Base-by-base conservation (phyloP, 768 basidiomycete species). In the Tulasnella sp. region DNA sequence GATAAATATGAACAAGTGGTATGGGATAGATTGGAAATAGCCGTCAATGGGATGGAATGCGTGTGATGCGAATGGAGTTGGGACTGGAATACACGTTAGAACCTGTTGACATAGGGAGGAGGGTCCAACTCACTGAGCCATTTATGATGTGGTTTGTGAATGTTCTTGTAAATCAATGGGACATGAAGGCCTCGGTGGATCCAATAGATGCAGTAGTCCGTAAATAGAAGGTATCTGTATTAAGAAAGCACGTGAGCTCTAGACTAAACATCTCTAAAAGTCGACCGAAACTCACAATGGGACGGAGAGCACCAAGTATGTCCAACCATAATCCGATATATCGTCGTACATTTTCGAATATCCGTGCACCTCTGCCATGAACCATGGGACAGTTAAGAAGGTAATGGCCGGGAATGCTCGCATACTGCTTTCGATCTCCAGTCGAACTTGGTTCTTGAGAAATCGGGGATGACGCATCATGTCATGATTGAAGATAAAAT, bases 91-190 rank as follows among this genome's bases (percentile, higher is more conserved):
- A 15, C 12, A 10, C 10, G 41, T 10, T 12, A 22, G 9, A 0
- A 12, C 19, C 28, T 41, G 24, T 47, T 5, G 6, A 40, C 15
- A 41, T 44, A 34, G 35, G 24, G 42, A 37, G 25, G 27, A 32
- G 44, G 22, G 20, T 3, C 42, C 15, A 28, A 78, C 90, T 50
- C 65, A 93, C 91, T 78, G 57, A 98, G 71, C 95, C 95, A 99
- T 67, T 87, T 92, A 74, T 99, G 95, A 64, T 99, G 95, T 1
- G 93, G 91, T 66, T 99, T 99, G 67, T 99, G 95, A 40, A 99
- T 60, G 51, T 72, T 68, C 64, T 93, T 98, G 73, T 99, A 99
- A 53, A 95, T 58, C 33, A 72, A 48, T 1, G 93, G 93, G 53
- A 82, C 69, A 63, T 99, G 95, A 49, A 93, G 71, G 67, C 74